Conservation (phyloP, 805 yeast genomes). For the Jamesozyma gamospora region DNA sequence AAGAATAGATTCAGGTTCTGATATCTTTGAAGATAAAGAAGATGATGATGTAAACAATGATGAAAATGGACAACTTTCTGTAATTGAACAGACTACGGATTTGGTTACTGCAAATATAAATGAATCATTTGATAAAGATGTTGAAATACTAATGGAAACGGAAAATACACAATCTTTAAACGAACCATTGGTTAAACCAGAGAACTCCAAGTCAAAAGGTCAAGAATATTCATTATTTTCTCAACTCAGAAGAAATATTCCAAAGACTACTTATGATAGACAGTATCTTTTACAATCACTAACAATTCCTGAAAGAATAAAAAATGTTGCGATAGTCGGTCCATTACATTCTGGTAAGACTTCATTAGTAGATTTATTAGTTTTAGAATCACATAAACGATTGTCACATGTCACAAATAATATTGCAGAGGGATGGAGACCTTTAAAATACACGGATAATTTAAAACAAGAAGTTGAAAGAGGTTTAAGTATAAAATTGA, state of each 20-base stretch:
- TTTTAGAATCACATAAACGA: conserved; percentile 50
- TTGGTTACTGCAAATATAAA: conserved; percentile 24
- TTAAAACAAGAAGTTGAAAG: conserved; percentile 59
- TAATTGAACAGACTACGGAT: conserved; percentile 1
- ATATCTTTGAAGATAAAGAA: no score
- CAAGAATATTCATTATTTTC: conserved; percentile 13
- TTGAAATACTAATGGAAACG: conserved; percentile 53
- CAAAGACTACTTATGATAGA: conserved; percentile 50
- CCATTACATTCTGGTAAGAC: conserved; percentile 82
- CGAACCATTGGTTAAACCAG: conserved; percentile 59
- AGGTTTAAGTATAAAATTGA: conserved; percentile 55
- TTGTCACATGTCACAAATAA: conserved; percentile 23
- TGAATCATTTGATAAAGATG: conserved; percentile 49
- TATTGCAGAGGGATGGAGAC: conserved; percentile 33
- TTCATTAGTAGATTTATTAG: conserved; percentile 56
- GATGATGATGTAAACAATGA: background rate
- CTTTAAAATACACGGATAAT: conserved; percentile 60
- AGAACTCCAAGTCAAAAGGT: conserved; percentile 30
- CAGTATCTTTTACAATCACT: conserved; percentile 47
- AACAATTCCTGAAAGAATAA: conserved; percentile 48
- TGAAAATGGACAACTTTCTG: conserved; percentile 6
- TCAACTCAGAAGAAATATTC: conserved; percentile 31
- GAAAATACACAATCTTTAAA: conserved; percentile 41
- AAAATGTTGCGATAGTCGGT: conserved; percentile 77
- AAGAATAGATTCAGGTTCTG: background rate